Conservation (phyloP, 2,329 filamentous ascomycete species). For the Cadophora luteo-olivacea region DNA sequence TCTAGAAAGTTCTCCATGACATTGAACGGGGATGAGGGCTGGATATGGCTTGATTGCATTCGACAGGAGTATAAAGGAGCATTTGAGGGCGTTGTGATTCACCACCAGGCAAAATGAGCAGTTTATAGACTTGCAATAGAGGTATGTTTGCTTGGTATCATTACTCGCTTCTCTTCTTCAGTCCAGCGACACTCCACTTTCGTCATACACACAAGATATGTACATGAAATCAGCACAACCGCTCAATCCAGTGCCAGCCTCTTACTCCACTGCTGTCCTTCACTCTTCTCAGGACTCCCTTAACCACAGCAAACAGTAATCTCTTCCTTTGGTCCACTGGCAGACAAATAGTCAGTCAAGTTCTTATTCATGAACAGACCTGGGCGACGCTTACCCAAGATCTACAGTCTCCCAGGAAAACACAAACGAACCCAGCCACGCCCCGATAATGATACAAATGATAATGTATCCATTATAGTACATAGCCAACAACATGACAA, state of each 20-base stretch:
- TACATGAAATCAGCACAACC: neutral
- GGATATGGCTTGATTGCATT: neutral
- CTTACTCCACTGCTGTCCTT: neutral
- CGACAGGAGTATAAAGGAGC: conserved; percentile 6
- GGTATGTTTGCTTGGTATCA: neutral
- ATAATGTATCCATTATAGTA: conserved; percentile 78
- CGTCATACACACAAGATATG: neutral
- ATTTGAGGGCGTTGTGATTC: conserved; percentile 26
- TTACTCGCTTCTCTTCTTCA: neutral
- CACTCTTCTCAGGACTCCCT: neutral
- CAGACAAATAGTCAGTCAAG: neutral
- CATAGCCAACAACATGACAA: conserved; percentile 75
- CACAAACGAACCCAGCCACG: conserved; percentile 73
- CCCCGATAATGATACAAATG: conserved; percentile 80
- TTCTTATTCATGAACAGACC: neutral
- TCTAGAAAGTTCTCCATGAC: neutral
- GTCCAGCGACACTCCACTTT: neutral
- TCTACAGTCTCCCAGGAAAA: conserved; percentile 72
- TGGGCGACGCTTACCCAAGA: conserved; percentile 30
- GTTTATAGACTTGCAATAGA: conserved; percentile 14
- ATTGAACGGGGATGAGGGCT: neutral
- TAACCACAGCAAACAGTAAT: conserved; percentile 39
- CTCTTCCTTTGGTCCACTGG: conserved; percentile 34
- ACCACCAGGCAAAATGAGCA: conserved; percentile 19
- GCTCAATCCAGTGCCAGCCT: neutral